Conservation (phyloP, 2,329 filamentous ascomycete species). For the Arthrobotrys iridis region DNA sequence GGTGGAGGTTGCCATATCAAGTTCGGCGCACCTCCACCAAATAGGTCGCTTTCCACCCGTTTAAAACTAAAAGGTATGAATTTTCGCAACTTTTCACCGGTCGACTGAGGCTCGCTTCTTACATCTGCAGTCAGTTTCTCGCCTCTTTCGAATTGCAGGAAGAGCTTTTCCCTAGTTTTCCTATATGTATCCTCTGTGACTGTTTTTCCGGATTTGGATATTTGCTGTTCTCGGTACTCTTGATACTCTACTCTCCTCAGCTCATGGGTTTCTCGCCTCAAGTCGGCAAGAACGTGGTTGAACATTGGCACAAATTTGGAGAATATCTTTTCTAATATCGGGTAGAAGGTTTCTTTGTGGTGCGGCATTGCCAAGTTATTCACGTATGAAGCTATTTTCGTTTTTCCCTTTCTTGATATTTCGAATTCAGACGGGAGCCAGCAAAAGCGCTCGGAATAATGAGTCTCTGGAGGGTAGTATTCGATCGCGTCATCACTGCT, state of each 20-base stretch:
- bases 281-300: conserved; percentile 2
- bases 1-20: neutral
- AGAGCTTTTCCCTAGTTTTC: conserved; percentile 2
- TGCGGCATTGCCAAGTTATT: neutral
- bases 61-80: neutral
- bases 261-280: neutral
- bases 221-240: conserved; percentile 5
- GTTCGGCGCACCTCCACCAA: neutral
- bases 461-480: neutral
- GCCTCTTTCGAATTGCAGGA: conserved; percentile 7
- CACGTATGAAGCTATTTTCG: conserved; percentile 14
- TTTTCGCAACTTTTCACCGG: neutral
- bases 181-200: neutral
- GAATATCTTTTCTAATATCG: conserved; percentile 22
- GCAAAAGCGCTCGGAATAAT: conserved; percentile 9
- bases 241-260: conserved; percentile 2
- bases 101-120: neutral
- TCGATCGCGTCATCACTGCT: neutral
- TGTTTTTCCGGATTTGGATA: neutral
- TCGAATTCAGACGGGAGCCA: conserved; percentile 17
- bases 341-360: conserved; percentile 5
- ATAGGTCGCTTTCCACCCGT: neutral
- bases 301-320: conserved; percentile 14
- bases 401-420: neutral
- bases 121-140: conserved; percentile 11